Percentiles rank a stretch among this genome's conserved stretches.
These are phyloP conservation scores for Pseudogymnoascus sp. DNA, from an alignment of 2,329 filamentous ascomycete genomes.

Conservation along the genomic window DNA sequence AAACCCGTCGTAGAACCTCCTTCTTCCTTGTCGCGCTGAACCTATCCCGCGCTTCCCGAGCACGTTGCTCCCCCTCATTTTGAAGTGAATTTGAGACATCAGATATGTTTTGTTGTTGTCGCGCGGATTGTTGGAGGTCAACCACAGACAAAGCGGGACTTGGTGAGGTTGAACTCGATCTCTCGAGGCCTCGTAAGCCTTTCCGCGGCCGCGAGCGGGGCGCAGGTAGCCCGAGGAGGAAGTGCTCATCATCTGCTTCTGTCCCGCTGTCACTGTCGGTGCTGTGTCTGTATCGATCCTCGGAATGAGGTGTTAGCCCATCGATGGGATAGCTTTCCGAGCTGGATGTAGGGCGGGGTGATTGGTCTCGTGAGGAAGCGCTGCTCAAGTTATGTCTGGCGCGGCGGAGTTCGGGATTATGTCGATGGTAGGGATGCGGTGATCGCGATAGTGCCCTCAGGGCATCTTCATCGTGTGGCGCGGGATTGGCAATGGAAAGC, in stretches of 20 bases:
- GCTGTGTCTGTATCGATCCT: constrained; percentile 19
- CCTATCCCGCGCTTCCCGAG: constrained; percentile 26
- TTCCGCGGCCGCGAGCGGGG: constrained; percentile 67
- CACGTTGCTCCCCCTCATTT: constrained; percentile 13
- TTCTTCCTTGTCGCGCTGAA: constrained; percentile 35
- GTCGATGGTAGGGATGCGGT: constrained; percentile 60
- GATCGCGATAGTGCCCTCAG: constrained; percentile 37
- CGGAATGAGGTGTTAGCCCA: constrained; percentile 23
- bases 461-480: constrained; percentile 19
- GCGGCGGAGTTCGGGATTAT: constrained; percentile 46
- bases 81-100: constrained; percentile 2
- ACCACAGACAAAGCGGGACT: constrained; percentile 47
- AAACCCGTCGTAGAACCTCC: constrained; percentile 43
- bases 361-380: constrained; percentile 16
- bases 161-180: constrained; percentile 43
- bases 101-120: constrained; percentile 10
- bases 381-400: constrained; percentile 33
- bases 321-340: constrained; percentile 14
- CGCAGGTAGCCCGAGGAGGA: constrained; percentile 76
- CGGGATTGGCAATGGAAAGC: constrained; percentile 12
- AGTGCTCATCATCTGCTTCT: constrained; percentile 89
- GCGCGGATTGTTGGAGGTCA: constrained; percentile 31
- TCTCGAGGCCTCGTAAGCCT: constrained; percentile 59
- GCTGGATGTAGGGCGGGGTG: constrained; percentile 20
- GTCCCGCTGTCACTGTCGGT: constrained; percentile 78